Evolutionary conservation across 1,139 yeast genomes (phyloP).

Genomic region (Geotrichum candidum): DNA sequence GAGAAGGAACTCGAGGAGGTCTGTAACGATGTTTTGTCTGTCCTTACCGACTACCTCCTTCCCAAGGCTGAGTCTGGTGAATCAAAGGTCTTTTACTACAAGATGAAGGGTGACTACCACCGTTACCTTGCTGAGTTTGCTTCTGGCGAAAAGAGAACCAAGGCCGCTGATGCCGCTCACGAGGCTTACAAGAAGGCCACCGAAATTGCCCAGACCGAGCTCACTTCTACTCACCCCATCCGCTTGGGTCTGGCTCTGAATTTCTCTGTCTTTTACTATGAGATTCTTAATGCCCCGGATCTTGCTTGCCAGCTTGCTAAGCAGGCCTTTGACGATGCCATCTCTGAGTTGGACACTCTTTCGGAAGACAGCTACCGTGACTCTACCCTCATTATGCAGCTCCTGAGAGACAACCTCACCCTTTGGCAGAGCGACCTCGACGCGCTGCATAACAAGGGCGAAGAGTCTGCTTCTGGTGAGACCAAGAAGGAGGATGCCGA

Average conservation of each 20-base stretch:
- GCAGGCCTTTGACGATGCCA: slow-evolving; percentile 98
- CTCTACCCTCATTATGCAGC: slow-evolving; percentile 97
- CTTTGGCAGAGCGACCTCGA: slow-evolving; percentile 86
- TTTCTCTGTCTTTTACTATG: slow-evolving; percentile 97
- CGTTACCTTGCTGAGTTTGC: slow-evolving; percentile 98
- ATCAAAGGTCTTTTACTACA: slow-evolving; percentile 95
- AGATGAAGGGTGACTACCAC: slow-evolving; percentile 99
- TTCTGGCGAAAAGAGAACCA: slow-evolving; percentile 82
- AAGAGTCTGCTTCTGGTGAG: slow-evolving; percentile 18
- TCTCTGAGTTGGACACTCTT: slow-evolving; percentile 95
- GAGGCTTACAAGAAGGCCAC: slow-evolving; percentile 95
- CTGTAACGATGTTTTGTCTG: slow-evolving; percentile 88
- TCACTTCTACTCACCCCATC: slow-evolving; percentile 98
- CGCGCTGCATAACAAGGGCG: slow-evolving; percentile 30
- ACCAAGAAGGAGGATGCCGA: slow-evolving; percentile 23
- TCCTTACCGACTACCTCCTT: slow-evolving; percentile 81
- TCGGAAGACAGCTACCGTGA: slow-evolving; percentile 98
- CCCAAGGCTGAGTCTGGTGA: slow-evolving; percentile 94
- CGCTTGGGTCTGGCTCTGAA: slow-evolving; percentile 96
- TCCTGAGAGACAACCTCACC: slow-evolving; percentile 95
- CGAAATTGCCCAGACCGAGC: slow-evolving; percentile 92
- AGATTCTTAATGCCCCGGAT: slow-evolving; percentile 95
- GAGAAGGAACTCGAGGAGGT: slow-evolving; percentile 90
- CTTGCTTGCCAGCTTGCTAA: slow-evolving; percentile 98
- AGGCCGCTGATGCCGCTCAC: slow-evolving; percentile 85